Evolutionary conservation across 2,329 filamentous ascomycete species (phyloP), one percentile per base, ranked within the genome.

Genomic region (Alternaria brassicae): DNA sequence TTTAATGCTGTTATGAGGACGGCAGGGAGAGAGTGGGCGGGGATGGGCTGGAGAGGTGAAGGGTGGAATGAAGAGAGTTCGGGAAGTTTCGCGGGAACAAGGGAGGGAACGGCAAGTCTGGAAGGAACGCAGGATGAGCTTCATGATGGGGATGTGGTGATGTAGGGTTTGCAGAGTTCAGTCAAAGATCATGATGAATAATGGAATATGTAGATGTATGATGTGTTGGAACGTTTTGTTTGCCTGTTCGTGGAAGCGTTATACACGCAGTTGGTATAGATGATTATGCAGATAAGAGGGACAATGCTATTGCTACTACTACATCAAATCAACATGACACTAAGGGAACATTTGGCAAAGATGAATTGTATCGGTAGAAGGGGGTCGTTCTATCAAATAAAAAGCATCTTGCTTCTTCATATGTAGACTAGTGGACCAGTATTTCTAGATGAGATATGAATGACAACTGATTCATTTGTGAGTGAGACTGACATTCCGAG

Each of bases 1-100:
- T 81, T 87, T 3, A 74, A 81, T 2, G 78, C 85, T 21, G 87
- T 94, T 2, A 82, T 92, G 78, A 80, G 79, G n/a, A 94, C 92
- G 6, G 81, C 74, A 1, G 81, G 81, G 2, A 62, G 62, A 32
- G 60, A 54, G 1, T 83, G 81, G 81, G 68, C 76, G 10, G 77
- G 74, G 0, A 53, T 78, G 60, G 74, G 75, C 3, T 68, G 66
- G 57, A 63, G 48, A 34, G 28, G 45, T 10, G 25, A 50, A n/a
- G 45, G 39, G 8, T 19, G 30, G 25, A 53, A 52, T 0, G 67
- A 62, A 7, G 54, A 36, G 4, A 58, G 55, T 10, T 17, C n/a
- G n/a, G 7, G n/a, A 5, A 39, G 36, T 21, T 12, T 6, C 6
- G 40, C n/a, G 7, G 34, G 34, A 19, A 37, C 34, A 2, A 8